These are phyloP conservation scores for Kwoniella sp. DNA, from an alignment of 768 basidiomycete genomes.

Conservation along the genomic window DNA sequence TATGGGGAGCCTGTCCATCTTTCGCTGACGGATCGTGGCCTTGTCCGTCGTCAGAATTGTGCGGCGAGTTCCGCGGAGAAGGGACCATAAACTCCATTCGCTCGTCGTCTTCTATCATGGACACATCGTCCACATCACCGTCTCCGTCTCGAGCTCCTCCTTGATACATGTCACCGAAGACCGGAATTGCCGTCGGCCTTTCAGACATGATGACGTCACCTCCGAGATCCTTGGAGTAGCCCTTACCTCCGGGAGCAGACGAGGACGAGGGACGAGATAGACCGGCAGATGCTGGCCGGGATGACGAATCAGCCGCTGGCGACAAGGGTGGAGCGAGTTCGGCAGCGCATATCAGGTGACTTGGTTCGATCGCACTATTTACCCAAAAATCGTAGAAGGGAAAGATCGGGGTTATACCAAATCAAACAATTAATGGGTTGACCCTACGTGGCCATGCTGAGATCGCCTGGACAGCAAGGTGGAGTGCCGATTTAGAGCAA, in stretches of 20 bases:
- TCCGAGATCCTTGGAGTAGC: neutral
- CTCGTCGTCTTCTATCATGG: conserved; percentile 14
- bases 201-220: neutral
- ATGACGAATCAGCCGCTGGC: neutral
- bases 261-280: neutral
- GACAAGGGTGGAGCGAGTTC: conserved; percentile 22
- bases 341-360: conserved; percentile 39
- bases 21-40: neutral
- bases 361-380: conserved; percentile 34
- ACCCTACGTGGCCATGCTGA: neutral
- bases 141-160: too few relatives aligned
- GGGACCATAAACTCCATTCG: conserved; percentile 9
- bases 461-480: too few relatives aligned
- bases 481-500: too few relatives aligned
- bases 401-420: neutral
- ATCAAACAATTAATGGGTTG: neutral
- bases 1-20: too few relatives aligned
- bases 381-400: neutral
- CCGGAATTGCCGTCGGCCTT: neutral
- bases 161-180: too few relatives aligned
- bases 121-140: conserved; percentile 8
- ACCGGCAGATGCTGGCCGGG: neutral
- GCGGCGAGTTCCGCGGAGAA: neutral
- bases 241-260: neutral
- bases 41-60: neutral